A percentile compares a stretch with the other conserved stretches of the same genome.
phyloP scores from a whole-genome alignment of 116 monocot species.

The Dioscorea cayenensis region DNA sequence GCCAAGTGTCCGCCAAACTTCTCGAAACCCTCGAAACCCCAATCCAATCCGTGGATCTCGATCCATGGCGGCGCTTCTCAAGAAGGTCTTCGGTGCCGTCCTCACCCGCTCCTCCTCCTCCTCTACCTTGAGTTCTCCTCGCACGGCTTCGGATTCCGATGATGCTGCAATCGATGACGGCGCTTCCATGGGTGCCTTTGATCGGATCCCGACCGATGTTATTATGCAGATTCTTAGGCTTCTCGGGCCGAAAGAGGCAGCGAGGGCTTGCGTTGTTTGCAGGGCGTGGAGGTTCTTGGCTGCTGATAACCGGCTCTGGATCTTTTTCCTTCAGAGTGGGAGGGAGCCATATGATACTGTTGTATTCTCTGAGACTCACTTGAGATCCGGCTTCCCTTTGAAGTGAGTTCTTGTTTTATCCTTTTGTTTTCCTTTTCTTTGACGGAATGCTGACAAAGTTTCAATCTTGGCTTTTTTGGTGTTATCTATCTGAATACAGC shows the following conservation, averaged over 20 bases:
- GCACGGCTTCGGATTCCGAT: background rate
- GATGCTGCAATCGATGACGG: slow-evolving; percentile 4
- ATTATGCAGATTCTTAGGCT: slow-evolving; percentile 56
- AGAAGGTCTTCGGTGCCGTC: slow-evolving; percentile 62
- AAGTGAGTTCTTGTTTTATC: slow-evolving; percentile 22
- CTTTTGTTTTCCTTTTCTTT: background rate
- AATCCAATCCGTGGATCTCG: background rate
- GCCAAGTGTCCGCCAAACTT: too few species aligned
- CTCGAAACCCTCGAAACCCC: background rate
- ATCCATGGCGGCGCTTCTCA: slow-evolving; percentile 39
- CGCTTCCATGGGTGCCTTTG: slow-evolving; percentile 43
- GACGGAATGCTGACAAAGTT: background rate
- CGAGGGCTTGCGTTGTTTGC: slow-evolving; percentile 60
- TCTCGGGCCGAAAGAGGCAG: slow-evolving; percentile 53
- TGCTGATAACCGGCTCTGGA: slow-evolving; percentile 78
- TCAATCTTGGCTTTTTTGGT: too few species aligned
- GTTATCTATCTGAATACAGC: too few species aligned
- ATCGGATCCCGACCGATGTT: slow-evolving; percentile 61
- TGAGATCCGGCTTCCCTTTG: slow-evolving; percentile 37
- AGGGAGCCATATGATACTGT: slow-evolving; percentile 62
- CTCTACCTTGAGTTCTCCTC: background rate
- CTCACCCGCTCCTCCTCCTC: slow-evolving; percentile 12
- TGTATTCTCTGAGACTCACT: slow-evolving; percentile 68
- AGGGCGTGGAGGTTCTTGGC: slow-evolving; percentile 44
- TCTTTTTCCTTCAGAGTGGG: slow-evolving; percentile 58